phyloP scores from a whole-genome alignment of 2,329 filamentous ascomycete genomes.

The Colletotrichum sublineola region DNA sequence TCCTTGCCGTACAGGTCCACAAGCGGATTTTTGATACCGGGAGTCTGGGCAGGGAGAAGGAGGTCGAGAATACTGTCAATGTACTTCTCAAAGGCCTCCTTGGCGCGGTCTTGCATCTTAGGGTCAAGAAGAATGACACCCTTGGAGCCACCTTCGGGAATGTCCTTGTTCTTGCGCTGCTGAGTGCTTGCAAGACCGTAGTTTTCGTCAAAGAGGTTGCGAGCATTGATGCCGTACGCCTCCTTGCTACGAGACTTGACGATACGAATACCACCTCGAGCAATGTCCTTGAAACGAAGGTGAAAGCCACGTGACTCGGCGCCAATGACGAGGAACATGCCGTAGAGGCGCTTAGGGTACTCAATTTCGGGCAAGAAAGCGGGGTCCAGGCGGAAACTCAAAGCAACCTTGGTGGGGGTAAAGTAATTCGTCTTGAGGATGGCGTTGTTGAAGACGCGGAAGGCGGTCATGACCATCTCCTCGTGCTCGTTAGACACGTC shows the following conservation, averaged over 20 bases:
- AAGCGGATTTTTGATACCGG: constrained; percentile 98
- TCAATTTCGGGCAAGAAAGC: constrained; percentile 90
- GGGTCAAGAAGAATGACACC: constrained; percentile 95
- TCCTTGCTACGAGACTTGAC: constrained; percentile 98
- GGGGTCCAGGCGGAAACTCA: constrained; percentile 95
- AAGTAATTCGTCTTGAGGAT: constrained; percentile 98
- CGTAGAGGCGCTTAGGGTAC: constrained; percentile 93
- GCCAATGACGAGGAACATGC: constrained; percentile 98
- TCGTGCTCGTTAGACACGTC: constrained; percentile 95
- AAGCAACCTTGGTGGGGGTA: constrained; percentile 96
- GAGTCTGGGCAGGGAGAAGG: constrained; percentile 87
- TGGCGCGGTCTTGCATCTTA: constrained; percentile 92
- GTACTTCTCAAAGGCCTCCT: constrained; percentile 98
- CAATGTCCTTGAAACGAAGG: constrained; percentile 95
- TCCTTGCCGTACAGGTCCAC: constrained; percentile 95
- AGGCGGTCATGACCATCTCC: constrained; percentile 97
- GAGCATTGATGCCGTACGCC: constrained; percentile 94
- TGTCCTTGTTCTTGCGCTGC: constrained; percentile 99
- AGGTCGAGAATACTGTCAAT: constrained; percentile 98
- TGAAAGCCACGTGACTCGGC: constrained; percentile 98
- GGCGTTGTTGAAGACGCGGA: constrained; percentile 93
- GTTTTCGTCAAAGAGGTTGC: constrained; percentile 98
- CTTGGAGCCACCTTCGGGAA: constrained; percentile 97
- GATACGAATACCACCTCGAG: constrained; percentile 96
- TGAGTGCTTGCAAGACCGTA: constrained; percentile 98